Evolutionary conservation across 2,329 filamentous ascomycete species (phyloP).

Genomic region (Aspergillus sp.): DNA sequence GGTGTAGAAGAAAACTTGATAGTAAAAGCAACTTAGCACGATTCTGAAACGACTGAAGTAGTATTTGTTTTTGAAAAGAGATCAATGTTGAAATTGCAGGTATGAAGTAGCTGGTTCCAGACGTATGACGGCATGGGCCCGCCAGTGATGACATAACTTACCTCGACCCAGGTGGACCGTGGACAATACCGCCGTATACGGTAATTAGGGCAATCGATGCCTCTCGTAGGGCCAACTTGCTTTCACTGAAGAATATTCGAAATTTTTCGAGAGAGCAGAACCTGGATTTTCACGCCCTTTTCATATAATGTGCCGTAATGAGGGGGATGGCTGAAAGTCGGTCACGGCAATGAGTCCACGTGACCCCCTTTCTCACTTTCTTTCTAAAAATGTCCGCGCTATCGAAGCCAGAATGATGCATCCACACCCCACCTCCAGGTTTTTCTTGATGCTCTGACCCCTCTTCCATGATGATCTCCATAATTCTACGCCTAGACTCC

Average conservation of each 20-base stretch:
- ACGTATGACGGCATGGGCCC: conserved; percentile 9
- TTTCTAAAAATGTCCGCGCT: background rate
- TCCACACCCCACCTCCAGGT: background rate
- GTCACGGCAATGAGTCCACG: background rate
- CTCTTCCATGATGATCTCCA: background rate
- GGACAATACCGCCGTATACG: background rate
- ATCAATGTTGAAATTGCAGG: background rate
- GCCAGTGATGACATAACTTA: conserved; percentile 9
- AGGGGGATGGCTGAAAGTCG: background rate
- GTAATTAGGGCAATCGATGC: background rate
- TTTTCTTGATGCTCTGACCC: background rate
- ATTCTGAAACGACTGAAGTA: background rate
- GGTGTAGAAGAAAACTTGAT: background rate
- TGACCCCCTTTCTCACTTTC: background rate
- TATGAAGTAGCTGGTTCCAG: conserved; percentile 1
- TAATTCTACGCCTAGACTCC: background rate
- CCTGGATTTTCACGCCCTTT: background rate
- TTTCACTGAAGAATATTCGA: background rate
- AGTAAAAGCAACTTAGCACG: background rate
- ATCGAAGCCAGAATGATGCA: background rate
- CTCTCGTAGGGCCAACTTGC: background rate
- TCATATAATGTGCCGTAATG: background rate
- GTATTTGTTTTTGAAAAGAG: background rate
- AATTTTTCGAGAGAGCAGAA: background rate
- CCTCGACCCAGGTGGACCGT: background rate